phyloP scores from a whole-genome alignment of 305 asterid species.

The Solanum chacoense region DNA sequence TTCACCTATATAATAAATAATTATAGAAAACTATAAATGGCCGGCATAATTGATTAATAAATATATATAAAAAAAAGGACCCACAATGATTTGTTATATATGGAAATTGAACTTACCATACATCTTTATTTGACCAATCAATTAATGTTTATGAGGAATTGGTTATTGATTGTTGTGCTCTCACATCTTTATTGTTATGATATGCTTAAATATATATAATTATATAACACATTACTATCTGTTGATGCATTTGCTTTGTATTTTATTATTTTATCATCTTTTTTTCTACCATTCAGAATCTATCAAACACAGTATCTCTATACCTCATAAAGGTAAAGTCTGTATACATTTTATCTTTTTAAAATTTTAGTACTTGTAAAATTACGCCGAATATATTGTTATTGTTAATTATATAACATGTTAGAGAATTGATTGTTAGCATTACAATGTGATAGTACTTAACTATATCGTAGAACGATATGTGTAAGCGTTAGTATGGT shows the following conservation, averaged over 20 bases:
- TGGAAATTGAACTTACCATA: not conserved
- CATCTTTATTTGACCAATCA: conserved; percentile 1
- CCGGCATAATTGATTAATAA: not conserved
- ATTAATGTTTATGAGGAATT: not conserved
- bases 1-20: not conserved
- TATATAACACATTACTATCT: not conserved
- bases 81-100: not conserved
- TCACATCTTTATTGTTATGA: not conserved
- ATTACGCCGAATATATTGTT: not conserved
- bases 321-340: fast-evolving
- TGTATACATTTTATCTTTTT: no score
- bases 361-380: no score
- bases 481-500: not conserved
- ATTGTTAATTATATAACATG: not conserved
- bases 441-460: not conserved
- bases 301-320: fast-evolving
- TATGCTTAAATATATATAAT: not conserved
- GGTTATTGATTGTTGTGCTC: not conserved
- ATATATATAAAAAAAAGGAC: not conserved
- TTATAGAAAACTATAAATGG: not conserved
- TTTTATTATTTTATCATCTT: not conserved
- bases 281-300: not conserved
- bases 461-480: no score
- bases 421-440: not conserved
- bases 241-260: not conserved